Percentiles rank a stretch among this genome's conserved stretches.
phyloP scores from a whole-genome alignment of 345 rosid species.

The Cardamine occulta region DNA sequence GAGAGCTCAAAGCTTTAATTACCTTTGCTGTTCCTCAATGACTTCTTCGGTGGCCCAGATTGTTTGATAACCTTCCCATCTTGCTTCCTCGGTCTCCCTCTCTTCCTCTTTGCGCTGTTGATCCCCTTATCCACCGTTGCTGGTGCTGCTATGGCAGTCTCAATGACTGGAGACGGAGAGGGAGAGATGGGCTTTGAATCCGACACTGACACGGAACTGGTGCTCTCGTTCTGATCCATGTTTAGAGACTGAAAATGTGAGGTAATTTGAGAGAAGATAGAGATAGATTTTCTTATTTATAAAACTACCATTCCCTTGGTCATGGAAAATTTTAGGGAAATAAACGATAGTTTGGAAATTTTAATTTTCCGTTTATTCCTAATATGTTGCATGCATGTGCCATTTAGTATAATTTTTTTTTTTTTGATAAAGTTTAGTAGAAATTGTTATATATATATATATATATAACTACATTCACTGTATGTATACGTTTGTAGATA shows the following conservation, averaged over 20 bases:
- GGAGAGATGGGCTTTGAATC: slow-evolving; percentile 55
- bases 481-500: background rate
- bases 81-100: slow-evolving; percentile 62
- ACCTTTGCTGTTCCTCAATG: slow-evolving; percentile 47
- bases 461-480: background rate
- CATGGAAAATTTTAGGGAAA: slow-evolving; percentile 14
- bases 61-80: slow-evolving; percentile 51
- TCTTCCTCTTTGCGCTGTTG: slow-evolving; percentile 45
- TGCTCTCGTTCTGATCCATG: slow-evolving; percentile 57
- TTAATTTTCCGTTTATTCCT: background rate
- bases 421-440: background rate
- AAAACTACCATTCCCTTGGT: slow-evolving; percentile 37
- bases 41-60: background rate
- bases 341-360: background rate
- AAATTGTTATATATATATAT: background rate
- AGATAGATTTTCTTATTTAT: slow-evolving; percentile 34
- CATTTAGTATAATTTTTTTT: background rate
- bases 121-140: background rate
- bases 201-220: slow-evolving; percentile 44
- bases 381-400: background rate
- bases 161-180: slow-evolving; percentile 31
- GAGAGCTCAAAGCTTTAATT: slow-evolving; percentile 45
- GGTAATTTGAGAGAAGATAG: background rate
- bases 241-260: slow-evolving; percentile 14
- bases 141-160: background rate